Evolutionary conservation across 2,329 filamentous ascomycete species (phyloP).

Genomic region (Fusarium decemcellulare): DNA sequence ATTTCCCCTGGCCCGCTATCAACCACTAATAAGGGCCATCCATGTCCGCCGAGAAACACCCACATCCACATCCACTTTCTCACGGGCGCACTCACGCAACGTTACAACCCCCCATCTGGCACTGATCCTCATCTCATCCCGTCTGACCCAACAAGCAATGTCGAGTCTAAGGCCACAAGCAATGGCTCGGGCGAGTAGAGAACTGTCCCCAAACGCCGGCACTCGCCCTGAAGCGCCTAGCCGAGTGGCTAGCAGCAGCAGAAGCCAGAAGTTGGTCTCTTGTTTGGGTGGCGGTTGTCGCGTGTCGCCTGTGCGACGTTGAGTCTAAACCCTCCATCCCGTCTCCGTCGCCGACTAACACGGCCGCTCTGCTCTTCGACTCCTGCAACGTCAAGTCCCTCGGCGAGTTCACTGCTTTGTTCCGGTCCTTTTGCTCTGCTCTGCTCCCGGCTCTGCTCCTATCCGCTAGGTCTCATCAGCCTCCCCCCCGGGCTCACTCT

Average conservation of each 20-base stretch:
- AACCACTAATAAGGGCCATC: background rate
- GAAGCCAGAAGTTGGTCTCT: background rate
- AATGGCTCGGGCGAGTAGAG: conserved; percentile 17
- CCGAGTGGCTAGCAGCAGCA: background rate
- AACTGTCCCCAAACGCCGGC: conserved; percentile 11
- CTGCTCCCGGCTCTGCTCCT: conserved; percentile 2
- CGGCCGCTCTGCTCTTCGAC: conserved; percentile 20
- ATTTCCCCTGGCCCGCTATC: conserved; percentile 13
- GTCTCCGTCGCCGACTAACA: conserved; percentile 15
- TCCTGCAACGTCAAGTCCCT: conserved; percentile 33
- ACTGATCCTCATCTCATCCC: conserved; percentile 31
- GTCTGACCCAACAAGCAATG: conserved; percentile 34
- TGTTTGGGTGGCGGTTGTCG: conserved; percentile 37
- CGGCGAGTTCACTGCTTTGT: conserved; percentile 24
- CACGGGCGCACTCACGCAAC: conserved; percentile 41
- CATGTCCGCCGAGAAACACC: background rate
- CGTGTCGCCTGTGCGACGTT: conserved; percentile 45
- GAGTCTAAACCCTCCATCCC: conserved; percentile 24
- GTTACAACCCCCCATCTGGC: conserved; percentile 40
- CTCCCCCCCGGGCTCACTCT: conserved; percentile 28
- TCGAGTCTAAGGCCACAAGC: conserved; percentile 15
- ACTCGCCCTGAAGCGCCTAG: conserved; percentile 28
- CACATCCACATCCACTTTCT: conserved; percentile 21
- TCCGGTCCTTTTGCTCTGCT: conserved; percentile 9
- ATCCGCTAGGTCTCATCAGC: conserved; percentile 35